Conservation (phyloP, 2,329 filamentous ascomycete species). For the Aspergillus sp. region DNA sequence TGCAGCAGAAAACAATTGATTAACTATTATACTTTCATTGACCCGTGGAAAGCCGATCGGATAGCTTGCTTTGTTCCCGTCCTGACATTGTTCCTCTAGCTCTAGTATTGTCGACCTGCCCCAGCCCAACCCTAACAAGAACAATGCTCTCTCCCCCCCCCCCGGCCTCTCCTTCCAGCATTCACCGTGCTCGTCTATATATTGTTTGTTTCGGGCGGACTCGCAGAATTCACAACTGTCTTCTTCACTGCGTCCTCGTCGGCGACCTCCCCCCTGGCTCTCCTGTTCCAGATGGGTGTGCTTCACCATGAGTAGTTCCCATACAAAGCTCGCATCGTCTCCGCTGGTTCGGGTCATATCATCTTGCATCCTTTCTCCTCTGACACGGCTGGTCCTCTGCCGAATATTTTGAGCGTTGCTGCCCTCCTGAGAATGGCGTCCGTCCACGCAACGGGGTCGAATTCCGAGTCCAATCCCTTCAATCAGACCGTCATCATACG, state of each 20-base stretch:
- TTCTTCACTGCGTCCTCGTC: slow-evolving; percentile 5
- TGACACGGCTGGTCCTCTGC: too few relatives aligned
- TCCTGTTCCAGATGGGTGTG: neutral
- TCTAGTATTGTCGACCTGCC: slow-evolving; percentile 18
- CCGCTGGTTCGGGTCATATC: neutral
- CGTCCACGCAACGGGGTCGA: too few relatives aligned
- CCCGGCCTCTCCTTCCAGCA: neutral
- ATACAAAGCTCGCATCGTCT: slow-evolving; percentile 9
- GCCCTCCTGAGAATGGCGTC: too few relatives aligned
- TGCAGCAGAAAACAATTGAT: too few relatives aligned
- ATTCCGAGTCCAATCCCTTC: slow-evolving; percentile 44
- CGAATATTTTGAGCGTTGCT: too few relatives aligned
- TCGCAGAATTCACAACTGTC: slow-evolving; percentile 4
- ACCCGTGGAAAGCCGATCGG: too few relatives aligned
- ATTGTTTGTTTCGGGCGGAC: slow-evolving; percentile 24
- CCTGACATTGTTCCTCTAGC: slow-evolving; percentile 18
- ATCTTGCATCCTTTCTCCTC: too few relatives aligned
- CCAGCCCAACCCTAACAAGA: neutral
- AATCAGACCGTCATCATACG: slow-evolving; percentile 43
- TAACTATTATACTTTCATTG: too few relatives aligned
- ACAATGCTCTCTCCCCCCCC: neutral
- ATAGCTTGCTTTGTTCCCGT: too few relatives aligned
- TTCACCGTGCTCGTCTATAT: slow-evolving; percentile 6
- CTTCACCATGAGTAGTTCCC: slow-evolving; percentile 4
- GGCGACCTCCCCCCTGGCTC: neutral